phyloP scores from a whole-genome alignment of 2,329 filamentous ascomycete species.

The Xenoacremonium recifei region DNA sequence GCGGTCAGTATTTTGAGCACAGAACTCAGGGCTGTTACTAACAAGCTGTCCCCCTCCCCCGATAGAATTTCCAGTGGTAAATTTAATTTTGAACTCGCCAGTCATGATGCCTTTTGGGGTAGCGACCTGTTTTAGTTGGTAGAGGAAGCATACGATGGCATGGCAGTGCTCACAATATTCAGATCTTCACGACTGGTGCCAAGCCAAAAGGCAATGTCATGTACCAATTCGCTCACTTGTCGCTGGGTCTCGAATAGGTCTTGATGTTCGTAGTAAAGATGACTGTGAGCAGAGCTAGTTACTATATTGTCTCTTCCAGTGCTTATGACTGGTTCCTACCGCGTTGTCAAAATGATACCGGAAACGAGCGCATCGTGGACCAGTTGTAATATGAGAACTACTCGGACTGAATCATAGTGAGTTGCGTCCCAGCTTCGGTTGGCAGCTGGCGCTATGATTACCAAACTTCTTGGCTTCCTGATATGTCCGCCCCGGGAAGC shows the following conservation, averaged over 20 bases:
- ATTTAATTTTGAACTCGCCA: conserved; percentile 53
- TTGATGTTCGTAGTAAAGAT: conserved; percentile 77
- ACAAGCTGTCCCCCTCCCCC: too few species aligned
- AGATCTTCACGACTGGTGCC: conserved; percentile 61
- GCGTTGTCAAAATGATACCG: conserved; percentile 58
- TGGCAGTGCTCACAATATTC: conserved; percentile 62
- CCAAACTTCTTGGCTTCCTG: conserved; percentile 53
- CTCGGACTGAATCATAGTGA: conserved; percentile 42
- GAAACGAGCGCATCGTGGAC: conserved; percentile 58
- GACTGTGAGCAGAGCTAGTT: conserved; percentile 44
- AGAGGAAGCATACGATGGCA: not conserved
- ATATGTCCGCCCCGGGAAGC: conserved; percentile 48
- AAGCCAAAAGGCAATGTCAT: conserved; percentile 72
- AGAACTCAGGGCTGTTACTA: too few species aligned
- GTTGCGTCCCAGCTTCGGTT: not conserved
- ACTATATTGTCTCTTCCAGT: too few species aligned
- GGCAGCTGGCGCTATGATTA: conserved; percentile 25
- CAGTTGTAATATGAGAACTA: conserved; percentile 58
- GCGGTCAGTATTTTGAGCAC: too few species aligned
- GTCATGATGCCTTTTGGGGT: conserved; percentile 70
- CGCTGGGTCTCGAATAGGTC: conserved; percentile 68
- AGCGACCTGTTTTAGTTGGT: conserved; percentile 54
- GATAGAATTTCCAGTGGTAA: conserved; percentile 42
- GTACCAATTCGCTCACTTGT: conserved; percentile 69
- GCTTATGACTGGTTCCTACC: too few species aligned